Percentiles rank a stretch among this genome's conserved stretches.
These are phyloP conservation scores for Musa troglodytarum DNA, from an alignment of 176 grass and related monocot genomes.

Conservation along the genomic window DNA sequence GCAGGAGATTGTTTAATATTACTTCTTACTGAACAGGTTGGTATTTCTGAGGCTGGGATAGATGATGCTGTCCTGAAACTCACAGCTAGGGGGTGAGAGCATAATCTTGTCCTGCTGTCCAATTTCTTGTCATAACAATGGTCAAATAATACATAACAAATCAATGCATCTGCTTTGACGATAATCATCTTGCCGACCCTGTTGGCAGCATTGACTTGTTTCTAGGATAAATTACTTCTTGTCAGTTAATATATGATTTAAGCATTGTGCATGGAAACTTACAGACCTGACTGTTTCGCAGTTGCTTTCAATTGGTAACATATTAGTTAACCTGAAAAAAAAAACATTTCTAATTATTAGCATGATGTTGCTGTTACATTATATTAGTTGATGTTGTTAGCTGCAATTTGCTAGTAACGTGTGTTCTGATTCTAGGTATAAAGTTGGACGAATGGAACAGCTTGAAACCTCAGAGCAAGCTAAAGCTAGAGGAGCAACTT, in stretches of 20 bases:
- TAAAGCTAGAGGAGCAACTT: constrained; percentile 68
- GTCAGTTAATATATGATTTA: not conserved
- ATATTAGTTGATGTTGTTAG: not conserved
- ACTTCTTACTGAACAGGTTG: constrained; percentile 52
- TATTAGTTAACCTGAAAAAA: no score
- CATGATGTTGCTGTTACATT: not conserved
- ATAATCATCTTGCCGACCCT: not conserved
- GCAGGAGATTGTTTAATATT: constrained; percentile 2
- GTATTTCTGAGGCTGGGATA: constrained; percentile 86
- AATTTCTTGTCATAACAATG: constrained; percentile 17
- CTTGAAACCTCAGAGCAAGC: constrained; percentile 75
- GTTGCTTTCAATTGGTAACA: no score
- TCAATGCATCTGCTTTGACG: not conserved
- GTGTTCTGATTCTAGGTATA: constrained; percentile 52
- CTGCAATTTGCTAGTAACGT: constrained; percentile 7
- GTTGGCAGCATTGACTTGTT: not conserved
- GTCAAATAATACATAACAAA: constrained; percentile 10
- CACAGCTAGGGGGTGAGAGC: constrained; percentile 63
- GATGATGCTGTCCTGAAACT: constrained; percentile 77
- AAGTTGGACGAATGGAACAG: constrained; percentile 97
- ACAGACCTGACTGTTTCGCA: no score
- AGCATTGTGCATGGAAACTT: not conserved
- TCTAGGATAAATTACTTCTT: not conserved
- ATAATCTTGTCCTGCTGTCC: constrained; percentile 1
- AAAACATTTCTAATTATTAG: no score